phyloP scores from a whole-genome alignment of 2,329 filamentous ascomycete genomes.

The Aspergillus pseudoviridinutans region DNA sequence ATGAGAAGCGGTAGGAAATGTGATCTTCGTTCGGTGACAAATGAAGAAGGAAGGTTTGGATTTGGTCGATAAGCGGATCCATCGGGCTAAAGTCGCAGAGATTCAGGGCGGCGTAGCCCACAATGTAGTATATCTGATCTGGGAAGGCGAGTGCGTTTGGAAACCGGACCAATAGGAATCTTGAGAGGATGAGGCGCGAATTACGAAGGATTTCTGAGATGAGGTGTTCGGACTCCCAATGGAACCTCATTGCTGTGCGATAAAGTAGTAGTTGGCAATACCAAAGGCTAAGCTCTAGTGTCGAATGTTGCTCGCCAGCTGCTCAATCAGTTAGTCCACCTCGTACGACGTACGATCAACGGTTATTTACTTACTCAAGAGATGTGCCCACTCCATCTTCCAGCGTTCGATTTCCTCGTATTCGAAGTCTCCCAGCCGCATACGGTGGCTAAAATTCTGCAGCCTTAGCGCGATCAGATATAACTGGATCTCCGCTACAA shows the following conservation, averaged over 20 bases:
- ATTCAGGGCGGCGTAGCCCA: conserved; percentile 33
- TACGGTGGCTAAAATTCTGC: conserved; percentile 22
- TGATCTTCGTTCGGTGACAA: conserved; percentile 31
- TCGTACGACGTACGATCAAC: background rate
- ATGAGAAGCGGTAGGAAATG: conserved; percentile 30
- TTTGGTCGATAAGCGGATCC: conserved; percentile 31
- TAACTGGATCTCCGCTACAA: conserved; percentile 31
- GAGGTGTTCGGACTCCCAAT: conserved; percentile 23
- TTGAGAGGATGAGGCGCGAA: conserved; percentile 28
- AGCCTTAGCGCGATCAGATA: conserved; percentile 27
- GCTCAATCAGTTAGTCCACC: conserved; percentile 2
- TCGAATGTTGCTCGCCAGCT: conserved; percentile 28
- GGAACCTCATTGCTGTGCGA: conserved; percentile 25
- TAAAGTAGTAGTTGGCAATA: conserved; percentile 35
- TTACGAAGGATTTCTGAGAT: conserved; percentile 25
- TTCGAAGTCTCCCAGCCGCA: conserved; percentile 23
- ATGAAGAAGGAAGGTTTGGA: conserved; percentile 30
- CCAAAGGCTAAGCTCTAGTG: conserved; percentile 31
- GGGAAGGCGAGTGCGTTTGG: conserved; percentile 24
- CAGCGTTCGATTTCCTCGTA: conserved; percentile 33
- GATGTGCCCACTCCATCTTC: conserved; percentile 33
- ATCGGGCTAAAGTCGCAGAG: conserved; percentile 31
- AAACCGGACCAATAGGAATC: conserved; percentile 27
- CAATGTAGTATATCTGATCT: conserved; percentile 32
- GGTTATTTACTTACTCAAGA: conserved; percentile 20